Percentiles rank a stretch among this genome's conserved stretches.
Evolutionary conservation across 2,329 filamentous ascomycete genomes (phyloP).

Genomic region (Calycina marina): DNA sequence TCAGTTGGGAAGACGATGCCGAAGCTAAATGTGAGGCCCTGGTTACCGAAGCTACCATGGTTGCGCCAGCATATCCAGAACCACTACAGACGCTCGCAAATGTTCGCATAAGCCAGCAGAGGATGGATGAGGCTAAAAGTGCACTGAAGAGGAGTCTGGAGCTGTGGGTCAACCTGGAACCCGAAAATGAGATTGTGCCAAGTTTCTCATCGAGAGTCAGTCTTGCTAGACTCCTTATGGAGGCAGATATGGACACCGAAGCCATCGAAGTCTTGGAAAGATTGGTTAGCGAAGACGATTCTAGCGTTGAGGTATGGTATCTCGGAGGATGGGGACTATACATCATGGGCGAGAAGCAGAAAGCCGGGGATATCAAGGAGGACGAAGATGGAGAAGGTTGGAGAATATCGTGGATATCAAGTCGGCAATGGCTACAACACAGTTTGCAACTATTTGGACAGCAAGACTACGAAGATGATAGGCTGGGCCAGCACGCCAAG

Average conservation of each 20-base stretch:
- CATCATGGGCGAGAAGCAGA: slow-evolving; percentile 58
- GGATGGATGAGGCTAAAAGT: slow-evolving; percentile 62
- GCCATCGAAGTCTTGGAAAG: slow-evolving; percentile 76
- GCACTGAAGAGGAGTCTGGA: slow-evolving; percentile 68
- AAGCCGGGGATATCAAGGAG: slow-evolving; percentile 24
- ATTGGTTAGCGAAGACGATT: slow-evolving; percentile 76
- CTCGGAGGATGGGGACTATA: slow-evolving; percentile 88
- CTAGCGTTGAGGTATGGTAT: slow-evolving; percentile 94
- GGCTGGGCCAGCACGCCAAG: slow-evolving; percentile 57
- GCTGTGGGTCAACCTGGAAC: slow-evolving; percentile 67
- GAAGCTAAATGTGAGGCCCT: slow-evolving; percentile 77
- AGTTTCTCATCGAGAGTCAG: slow-evolving; percentile 78
- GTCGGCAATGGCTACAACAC: slow-evolving; percentile 70
- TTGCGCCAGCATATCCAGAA: slow-evolving; percentile 69
- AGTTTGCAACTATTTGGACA: slow-evolving; percentile 64
- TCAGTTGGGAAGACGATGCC: slow-evolving; percentile 84
- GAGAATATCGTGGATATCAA: slow-evolving; percentile 50
- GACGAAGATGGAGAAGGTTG: slow-evolving; percentile 28
- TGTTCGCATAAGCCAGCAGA: slow-evolving; percentile 77
- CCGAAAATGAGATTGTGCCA: slow-evolving; percentile 58
- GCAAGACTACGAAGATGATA: slow-evolving; percentile 75
- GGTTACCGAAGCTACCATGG: slow-evolving; percentile 77
- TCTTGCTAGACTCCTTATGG: slow-evolving; percentile 74
- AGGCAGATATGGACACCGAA: slow-evolving; percentile 72
- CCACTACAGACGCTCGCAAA: slow-evolving; percentile 93